Conservation (phyloP, 371 early-diverging fungal species). For the Mortierella sp. region DNA sequence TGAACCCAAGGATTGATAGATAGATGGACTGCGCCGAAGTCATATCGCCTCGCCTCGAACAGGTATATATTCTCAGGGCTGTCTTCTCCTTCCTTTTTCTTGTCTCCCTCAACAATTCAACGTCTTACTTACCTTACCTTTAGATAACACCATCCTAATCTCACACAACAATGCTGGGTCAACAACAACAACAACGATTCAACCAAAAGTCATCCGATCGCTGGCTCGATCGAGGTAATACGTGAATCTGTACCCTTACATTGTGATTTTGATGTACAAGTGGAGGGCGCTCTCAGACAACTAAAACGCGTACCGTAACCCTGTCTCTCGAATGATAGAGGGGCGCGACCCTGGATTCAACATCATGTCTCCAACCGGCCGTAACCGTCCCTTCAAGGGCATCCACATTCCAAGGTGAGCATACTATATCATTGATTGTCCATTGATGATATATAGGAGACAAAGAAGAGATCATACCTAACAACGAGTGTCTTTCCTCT, state of each 20-base stretch:
- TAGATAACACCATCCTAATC: neutral
- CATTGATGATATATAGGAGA: no score
- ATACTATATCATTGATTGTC: neutral
- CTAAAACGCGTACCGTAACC: neutral
- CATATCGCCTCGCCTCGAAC: neutral
- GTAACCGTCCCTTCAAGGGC: conserved; percentile 34
- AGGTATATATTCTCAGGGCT: neutral
- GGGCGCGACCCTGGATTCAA: conserved; percentile 33
- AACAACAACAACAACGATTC: conserved; percentile 10
- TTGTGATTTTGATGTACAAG: neutral
- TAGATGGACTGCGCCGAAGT: neutral
- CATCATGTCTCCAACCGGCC: conserved; percentile 43
- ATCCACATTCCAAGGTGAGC: conserved; percentile 29
- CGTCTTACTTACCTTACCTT: neutral
- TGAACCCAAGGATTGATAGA: neutral
- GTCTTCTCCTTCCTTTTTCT: neutral
- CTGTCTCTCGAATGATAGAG: neutral
- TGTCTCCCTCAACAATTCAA: neutral
- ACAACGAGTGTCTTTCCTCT: neutral
- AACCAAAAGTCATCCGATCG: conserved; percentile 19
- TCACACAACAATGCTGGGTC: conserved; percentile 27
- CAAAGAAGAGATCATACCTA: neutral
- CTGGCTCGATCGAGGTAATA: conserved; percentile 28
- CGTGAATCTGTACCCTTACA: neutral
- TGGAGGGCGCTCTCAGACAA: neutral